Conservation (phyloP, 2,329 filamentous ascomycete species). For the Pyricularia sp. region DNA sequence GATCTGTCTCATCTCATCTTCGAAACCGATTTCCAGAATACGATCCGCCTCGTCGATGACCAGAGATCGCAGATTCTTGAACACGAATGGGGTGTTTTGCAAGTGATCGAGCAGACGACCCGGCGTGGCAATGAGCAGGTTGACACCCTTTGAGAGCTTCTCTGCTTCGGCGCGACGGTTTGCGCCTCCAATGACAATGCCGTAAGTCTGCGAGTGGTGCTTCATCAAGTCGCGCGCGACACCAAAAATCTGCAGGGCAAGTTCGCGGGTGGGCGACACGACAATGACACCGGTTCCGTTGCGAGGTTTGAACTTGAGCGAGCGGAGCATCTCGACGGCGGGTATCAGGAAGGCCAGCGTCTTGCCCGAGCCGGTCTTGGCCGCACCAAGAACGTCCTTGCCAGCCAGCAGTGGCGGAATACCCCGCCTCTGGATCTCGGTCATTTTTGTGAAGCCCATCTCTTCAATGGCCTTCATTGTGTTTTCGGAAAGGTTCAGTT, state of each 20-base stretch:
- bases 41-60: slow-evolving; percentile 96
- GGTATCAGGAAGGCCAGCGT: slow-evolving; percentile 91
- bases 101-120: slow-evolving; percentile 89
- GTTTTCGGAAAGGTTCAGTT: slow-evolving; percentile 79
- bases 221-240: slow-evolving; percentile 90
- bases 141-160: slow-evolving; percentile 90
- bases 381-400: slow-evolving; percentile 82
- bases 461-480: slow-evolving; percentile 80
- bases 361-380: slow-evolving; percentile 89
- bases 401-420: slow-evolving; percentile 86
- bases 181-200: slow-evolving; percentile 76
- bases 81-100: slow-evolving; percentile 83
- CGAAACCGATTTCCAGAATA: slow-evolving; percentile 94
- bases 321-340: slow-evolving; percentile 83
- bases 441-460: slow-evolving; percentile 95
- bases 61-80: slow-evolving; percentile 86
- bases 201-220: slow-evolving; percentile 77
- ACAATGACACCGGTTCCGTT: slow-evolving; percentile 91
- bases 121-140: slow-evolving; percentile 87
- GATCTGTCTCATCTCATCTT: slow-evolving; percentile 96
- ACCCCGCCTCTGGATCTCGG: slow-evolving; percentile 79
- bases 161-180: slow-evolving; percentile 86
- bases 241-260: slow-evolving; percentile 92
- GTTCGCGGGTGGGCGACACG: slow-evolving; percentile 84
- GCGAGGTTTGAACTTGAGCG: slow-evolving; percentile 86